Evolutionary conservation across 352 stramenopile genomes (phyloP), one percentile per base, ranked within the genome.

Genomic region (Phytophthora boehmeriae): DNA sequence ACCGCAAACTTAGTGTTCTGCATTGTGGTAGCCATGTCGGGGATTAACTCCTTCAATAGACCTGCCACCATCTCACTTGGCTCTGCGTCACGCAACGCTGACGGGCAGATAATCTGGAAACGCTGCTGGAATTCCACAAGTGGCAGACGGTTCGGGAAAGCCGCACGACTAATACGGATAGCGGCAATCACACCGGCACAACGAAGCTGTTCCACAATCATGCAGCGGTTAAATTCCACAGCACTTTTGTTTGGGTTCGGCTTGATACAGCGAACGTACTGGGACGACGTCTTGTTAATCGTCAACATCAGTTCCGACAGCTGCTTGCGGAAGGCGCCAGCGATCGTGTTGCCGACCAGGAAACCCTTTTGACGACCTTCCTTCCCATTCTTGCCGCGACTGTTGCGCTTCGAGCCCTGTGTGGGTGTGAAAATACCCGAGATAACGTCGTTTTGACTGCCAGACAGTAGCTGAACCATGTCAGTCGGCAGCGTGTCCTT

Each of bases 221-320:
- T 91, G 27, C 74, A 51, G 13, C 85, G 79, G 53, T 99, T 81
- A 46, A 95, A 96, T 65, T 92, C 79, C 13, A 69, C 58, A 4
- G 85, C 76, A 32, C 79, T 89, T 71, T 96, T 95, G 78, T 92
- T 91, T 17, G 80, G 80, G 58, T 97, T 97, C 9, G 97, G 89
- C 68, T 97, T 97, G 81, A 97, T 96, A 57, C 87, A 96, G 11
- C 89, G 89, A 32, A 97, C 87, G 56, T 96, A 97, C 67, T 92
- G 82, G 10, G 84, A 90, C 22, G 74, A 78, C n/a, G 88, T 97
- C 73, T 90, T 91, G 68, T 83, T 92, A 55, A 97, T 93, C 25
- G 87, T 96, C 55, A 88, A 71, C 79, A 95, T 94, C 30, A 97
- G 73, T 48, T 94, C 82, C 11, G 76, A 77, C 14, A 97, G 68